Evolutionary conservation across 176 grass and related monocot genomes (phyloP).

Genomic region (Carex kokanica): DNA sequence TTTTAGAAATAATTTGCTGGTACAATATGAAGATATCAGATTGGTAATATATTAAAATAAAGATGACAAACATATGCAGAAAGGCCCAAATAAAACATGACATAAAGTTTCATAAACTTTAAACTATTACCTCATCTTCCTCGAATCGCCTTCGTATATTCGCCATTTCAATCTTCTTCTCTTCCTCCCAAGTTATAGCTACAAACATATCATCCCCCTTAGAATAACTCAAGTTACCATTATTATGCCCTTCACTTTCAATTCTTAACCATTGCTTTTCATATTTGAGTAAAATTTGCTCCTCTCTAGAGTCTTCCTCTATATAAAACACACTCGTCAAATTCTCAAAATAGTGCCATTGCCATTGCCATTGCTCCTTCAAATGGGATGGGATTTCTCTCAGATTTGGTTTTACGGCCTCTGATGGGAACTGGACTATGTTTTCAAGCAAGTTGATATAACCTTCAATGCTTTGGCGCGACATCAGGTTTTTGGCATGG

Average conservation of each 20-base stretch:
- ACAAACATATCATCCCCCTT: conserved; percentile 55
- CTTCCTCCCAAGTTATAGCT: conserved; percentile 74
- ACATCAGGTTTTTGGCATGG: conserved; percentile 79
- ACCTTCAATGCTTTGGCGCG: conserved; percentile 67
- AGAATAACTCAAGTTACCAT: conserved; percentile 32
- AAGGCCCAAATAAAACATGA: not conserved
- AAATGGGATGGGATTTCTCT: conserved; percentile 59
- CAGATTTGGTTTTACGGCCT: conserved; percentile 48
- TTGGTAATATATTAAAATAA: not conserved
- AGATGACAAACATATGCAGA: not conserved
- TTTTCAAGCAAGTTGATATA: conserved; percentile 73
- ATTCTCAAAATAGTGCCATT: conserved; percentile 67
- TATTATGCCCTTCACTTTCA: conserved; percentile 36
- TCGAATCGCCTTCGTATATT: conserved; percentile 56
- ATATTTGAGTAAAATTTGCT: conserved; percentile 57
- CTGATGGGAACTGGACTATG: conserved; percentile 62
- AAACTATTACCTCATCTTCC: conserved; percentile 62
- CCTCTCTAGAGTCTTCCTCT: conserved; percentile 42
- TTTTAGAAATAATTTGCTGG: not conserved
- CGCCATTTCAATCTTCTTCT: conserved; percentile 54
- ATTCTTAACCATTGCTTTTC: conserved; percentile 55
- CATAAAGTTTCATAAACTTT: not conserved
- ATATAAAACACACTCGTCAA: conserved; percentile 41
- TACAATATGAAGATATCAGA: not conserved
- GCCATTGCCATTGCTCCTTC: conserved; percentile 84